phyloP scores from a whole-genome alignment of 371 early-diverging fungal species.

The Mortierella sp. region DNA sequence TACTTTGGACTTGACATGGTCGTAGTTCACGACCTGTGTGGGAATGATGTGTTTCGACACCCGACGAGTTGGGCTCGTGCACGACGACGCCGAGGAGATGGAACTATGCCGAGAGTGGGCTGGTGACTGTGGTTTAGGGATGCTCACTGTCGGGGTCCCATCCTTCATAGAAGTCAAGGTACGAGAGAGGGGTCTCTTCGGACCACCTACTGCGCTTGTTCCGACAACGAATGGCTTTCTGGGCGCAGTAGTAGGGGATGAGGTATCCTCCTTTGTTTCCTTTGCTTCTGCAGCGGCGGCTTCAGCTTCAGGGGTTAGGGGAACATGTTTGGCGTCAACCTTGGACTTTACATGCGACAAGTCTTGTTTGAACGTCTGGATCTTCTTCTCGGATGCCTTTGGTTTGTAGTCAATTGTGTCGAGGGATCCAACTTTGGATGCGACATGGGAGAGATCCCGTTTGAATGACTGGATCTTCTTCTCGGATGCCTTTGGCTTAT shows the following conservation, averaged over 20 bases:
- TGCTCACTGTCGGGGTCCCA: too few relatives aligned
- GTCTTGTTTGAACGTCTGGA: slow-evolving; percentile 32
- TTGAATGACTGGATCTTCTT: slow-evolving; percentile 26
- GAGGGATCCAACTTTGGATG: not conserved
- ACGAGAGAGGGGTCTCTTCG: slow-evolving; percentile 1
- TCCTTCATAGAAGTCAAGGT: slow-evolving; percentile 6
- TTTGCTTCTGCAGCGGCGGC: not conserved
- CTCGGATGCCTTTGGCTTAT: slow-evolving; percentile 26
- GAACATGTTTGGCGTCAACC: slow-evolving; percentile 33
- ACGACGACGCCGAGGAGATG: slow-evolving; percentile 18
- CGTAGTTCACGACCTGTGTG: slow-evolving; percentile 28
- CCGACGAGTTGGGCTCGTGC: slow-evolving; percentile 24
- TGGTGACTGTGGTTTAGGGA: slow-evolving; percentile 12
- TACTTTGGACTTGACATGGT: slow-evolving; percentile 45
- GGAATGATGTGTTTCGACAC: slow-evolving; percentile 47
- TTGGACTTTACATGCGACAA: slow-evolving; percentile 44
- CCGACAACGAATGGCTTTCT: not conserved
- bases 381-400: slow-evolving; percentile 11
- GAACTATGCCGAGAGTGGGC: slow-evolving; percentile 28
- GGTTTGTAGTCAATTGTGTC: too few relatives aligned
- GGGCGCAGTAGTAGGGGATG: too few relatives aligned
- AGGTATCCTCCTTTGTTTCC: not conserved
- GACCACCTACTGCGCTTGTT: slow-evolving; percentile 7
- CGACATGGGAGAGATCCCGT: not conserved
- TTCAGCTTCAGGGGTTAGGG: slow-evolving; percentile 6